phyloP scores from a whole-genome alignment of 1,139 yeast genomes.

The Pichiaceae sp. region DNA sequence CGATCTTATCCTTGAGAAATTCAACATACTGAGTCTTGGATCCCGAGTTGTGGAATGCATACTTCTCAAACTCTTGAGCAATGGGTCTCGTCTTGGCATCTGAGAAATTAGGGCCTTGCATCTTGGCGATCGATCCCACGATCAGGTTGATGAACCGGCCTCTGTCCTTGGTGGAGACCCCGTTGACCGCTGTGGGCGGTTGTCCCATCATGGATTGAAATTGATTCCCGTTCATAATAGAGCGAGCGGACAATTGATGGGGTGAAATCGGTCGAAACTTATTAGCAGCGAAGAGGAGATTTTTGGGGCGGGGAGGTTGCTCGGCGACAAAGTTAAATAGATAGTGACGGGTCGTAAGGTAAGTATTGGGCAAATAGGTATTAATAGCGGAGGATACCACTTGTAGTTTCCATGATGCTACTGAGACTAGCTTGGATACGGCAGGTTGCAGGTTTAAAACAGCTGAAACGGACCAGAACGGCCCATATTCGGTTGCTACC shows the following conservation, averaged over 20 bases:
- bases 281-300: no score
- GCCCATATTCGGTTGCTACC: no score
- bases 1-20: slow-evolving; percentile 20
- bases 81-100: slow-evolving; percentile 20
- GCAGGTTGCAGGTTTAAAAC: no score
- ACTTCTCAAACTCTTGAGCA: slow-evolving; percentile 25
- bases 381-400: no score
- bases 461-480: no score
- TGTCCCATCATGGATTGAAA: slow-evolving; percentile 1
- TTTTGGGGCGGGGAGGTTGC: no score
- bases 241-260: no score
- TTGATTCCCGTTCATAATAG: slow-evolving; percentile 11
- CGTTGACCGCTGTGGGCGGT: not conserved
- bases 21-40: slow-evolving; percentile 23
- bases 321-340: no score
- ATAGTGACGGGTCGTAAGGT: no score
- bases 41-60: slow-evolving; percentile 21
- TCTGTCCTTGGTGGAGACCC: slow-evolving; percentile 20
- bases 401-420: no score
- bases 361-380: no score
- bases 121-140: slow-evolving; percentile 20
- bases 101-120: slow-evolving; percentile 22
- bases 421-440: no score
- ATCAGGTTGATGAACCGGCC: slow-evolving; percentile 22
- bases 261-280: not conserved